Conservation (phyloP, 2,329 filamentous ascomycete genomes). For the Aspergillus bombycis region DNA sequence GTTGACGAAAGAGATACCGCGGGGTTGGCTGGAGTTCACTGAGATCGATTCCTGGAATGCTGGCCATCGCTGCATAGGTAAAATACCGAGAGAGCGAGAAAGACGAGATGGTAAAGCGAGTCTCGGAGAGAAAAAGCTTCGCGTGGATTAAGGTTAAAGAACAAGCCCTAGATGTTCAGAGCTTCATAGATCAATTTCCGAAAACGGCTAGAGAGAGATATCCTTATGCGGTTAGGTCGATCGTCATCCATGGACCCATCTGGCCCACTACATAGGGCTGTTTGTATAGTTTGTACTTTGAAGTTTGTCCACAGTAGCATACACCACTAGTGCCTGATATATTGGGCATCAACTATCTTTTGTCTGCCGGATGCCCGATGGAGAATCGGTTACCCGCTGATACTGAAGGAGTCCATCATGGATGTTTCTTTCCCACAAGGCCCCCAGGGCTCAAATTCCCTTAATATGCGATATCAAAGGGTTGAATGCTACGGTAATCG, state of each 20-base stretch:
- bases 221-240: not conserved
- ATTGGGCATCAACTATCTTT: not conserved
- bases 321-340: not conserved
- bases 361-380: no score
- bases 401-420: no score
- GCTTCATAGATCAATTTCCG: slow-evolving; percentile 1
- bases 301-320: not conserved
- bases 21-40: slow-evolving; percentile 19
- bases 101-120: not conserved
- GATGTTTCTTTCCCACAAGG: not conserved
- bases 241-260: not conserved
- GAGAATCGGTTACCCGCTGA: no score
- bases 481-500: no score
- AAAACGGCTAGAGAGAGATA: not conserved
- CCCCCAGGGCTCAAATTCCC: not conserved
- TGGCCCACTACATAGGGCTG: not conserved
- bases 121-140: slow-evolving; percentile 1
- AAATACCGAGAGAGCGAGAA: not conserved
- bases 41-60: not conserved
- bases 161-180: not conserved
- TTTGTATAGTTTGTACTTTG: slow-evolving; percentile 3
- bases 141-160: not conserved
- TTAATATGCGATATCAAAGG: not conserved
- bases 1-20: slow-evolving; percentile 35
- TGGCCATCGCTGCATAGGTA: not conserved